Conservation (phyloP, 2,329 filamentous ascomycete species). For the Plectosphaerella plurivora region DNA sequence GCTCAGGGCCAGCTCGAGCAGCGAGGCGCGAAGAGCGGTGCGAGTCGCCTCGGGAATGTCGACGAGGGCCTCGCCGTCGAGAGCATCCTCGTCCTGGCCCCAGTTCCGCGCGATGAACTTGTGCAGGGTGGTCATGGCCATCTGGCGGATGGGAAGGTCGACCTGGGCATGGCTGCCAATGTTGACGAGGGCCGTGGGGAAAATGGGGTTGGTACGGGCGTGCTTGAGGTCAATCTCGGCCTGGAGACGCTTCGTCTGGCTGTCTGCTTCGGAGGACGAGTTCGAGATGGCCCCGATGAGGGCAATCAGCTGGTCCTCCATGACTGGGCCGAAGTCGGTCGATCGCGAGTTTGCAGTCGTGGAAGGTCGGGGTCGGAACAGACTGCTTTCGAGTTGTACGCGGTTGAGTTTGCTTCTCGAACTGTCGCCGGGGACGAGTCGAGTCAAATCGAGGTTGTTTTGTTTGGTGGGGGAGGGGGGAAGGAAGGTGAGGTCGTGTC, state of each 20-base stretch:
- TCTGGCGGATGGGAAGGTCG: slow-evolving; percentile 72
- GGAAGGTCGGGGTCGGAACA: neutral
- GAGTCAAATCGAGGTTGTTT: neutral
- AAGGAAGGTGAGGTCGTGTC: neutral
- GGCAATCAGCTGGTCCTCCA: slow-evolving; percentile 90
- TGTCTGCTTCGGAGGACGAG: slow-evolving; percentile 75
- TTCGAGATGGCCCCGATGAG: slow-evolving; percentile 48
- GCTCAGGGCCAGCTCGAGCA: slow-evolving; percentile 75
- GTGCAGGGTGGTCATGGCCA: slow-evolving; percentile 74
- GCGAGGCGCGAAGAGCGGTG: slow-evolving; percentile 63
- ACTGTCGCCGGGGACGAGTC: neutral
- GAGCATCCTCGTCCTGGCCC: slow-evolving; percentile 72
- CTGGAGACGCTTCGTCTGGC: slow-evolving; percentile 73
- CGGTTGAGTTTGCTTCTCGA: neutral
- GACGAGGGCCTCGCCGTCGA: slow-evolving; percentile 54
- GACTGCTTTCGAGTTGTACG: too few relatives aligned
- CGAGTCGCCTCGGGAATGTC: slow-evolving; percentile 72
- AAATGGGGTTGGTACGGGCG: slow-evolving; percentile 64
- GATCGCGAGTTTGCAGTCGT: neutral
- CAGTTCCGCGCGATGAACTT: slow-evolving; percentile 82
- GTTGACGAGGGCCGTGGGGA: slow-evolving; percentile 73
- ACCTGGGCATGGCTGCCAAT: slow-evolving; percentile 75
- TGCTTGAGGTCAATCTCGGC: slow-evolving; percentile 80
- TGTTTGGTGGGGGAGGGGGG: neutral
- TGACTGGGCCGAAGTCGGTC: slow-evolving; percentile 32